Evolutionary conservation across 2,329 filamentous ascomycete genomes (phyloP).

Genomic region (Pestalotiopsis sp.): DNA sequence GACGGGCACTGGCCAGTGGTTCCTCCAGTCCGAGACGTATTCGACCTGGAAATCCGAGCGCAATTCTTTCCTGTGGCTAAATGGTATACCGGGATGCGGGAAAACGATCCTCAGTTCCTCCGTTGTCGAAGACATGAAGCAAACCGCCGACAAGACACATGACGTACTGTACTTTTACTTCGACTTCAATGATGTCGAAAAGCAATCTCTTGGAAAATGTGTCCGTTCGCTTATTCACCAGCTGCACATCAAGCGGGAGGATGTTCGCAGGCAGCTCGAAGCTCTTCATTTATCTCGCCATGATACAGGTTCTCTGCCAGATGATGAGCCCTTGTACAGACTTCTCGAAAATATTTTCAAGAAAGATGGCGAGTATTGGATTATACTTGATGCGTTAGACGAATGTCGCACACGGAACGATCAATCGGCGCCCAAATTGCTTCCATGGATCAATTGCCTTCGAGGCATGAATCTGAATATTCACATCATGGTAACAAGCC

Average conservation of each 20-base stretch:
- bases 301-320: too few species aligned
- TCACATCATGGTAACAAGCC: too few species aligned
- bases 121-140: neutral
- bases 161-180: neutral
- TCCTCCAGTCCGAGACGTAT: neutral
- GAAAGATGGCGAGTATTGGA: too few species aligned
- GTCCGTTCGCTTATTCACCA: neutral
- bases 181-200: neutral
- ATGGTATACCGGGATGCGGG: neutral
- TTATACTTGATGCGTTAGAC: too few species aligned
- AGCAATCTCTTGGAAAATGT: neutral
- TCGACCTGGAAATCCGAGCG: neutral
- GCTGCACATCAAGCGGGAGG: neutral
- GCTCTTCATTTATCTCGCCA: too few species aligned
- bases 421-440: too few species aligned
- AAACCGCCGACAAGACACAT: neutral
- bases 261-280: too few species aligned
- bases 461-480: too few species aligned
- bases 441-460: too few species aligned
- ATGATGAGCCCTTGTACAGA: too few species aligned
- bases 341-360: too few species aligned
- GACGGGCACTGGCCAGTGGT: neutral
- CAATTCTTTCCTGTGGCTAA: neutral
- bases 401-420: too few species aligned
- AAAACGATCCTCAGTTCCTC: neutral